Evolutionary conservation across 106 monocot species (phyloP).

Genomic region (Alisma plantagoaquatica): DNA sequence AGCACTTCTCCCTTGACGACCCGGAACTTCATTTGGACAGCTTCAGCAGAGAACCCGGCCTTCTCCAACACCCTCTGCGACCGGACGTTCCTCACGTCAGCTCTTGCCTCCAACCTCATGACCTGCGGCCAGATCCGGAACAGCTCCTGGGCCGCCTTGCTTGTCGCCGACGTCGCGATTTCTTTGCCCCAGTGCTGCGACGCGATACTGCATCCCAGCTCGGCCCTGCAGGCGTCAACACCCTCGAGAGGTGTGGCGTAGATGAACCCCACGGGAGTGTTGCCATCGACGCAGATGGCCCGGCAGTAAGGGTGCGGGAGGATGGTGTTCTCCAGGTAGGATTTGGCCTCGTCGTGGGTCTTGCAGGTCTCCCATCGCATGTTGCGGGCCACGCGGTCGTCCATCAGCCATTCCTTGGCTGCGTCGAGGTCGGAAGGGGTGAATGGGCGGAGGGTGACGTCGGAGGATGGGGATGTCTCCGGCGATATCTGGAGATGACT

Average conservation of each 20-base stretch:
- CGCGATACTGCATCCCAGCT: conserved; percentile 2
- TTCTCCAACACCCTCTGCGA: conserved; percentile 23
- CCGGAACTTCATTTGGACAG: background rate
- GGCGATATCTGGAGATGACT: too few species aligned
- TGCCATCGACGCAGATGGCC: conserved; percentile 11
- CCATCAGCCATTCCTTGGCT: too few species aligned
- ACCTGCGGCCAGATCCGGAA: background rate
- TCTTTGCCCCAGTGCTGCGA: background rate
- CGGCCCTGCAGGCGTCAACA: too few species aligned
- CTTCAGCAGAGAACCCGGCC: conserved; percentile 7
- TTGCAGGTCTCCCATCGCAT: conserved; percentile 12
- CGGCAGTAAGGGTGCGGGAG: conserved; percentile 59
- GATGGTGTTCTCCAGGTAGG: conserved; percentile 6
- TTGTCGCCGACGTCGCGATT: background rate
- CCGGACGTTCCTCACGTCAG: background rate
- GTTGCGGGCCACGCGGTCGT: conserved; percentile 2
- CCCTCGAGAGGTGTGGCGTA: background rate
- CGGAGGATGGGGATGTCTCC: conserved; percentile 30
- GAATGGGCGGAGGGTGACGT: conserved; percentile 20
- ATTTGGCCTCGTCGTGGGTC: background rate
- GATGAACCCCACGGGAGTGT: background rate
- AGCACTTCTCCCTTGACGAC: too few species aligned
- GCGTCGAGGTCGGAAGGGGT: too few species aligned
- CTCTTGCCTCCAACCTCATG: conserved; percentile 4
- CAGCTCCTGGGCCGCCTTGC: conserved; percentile 1